Conservation (phyloP, 1,284 basidiomycete species). For the Rhodotorula mucilaginosa region DNA sequence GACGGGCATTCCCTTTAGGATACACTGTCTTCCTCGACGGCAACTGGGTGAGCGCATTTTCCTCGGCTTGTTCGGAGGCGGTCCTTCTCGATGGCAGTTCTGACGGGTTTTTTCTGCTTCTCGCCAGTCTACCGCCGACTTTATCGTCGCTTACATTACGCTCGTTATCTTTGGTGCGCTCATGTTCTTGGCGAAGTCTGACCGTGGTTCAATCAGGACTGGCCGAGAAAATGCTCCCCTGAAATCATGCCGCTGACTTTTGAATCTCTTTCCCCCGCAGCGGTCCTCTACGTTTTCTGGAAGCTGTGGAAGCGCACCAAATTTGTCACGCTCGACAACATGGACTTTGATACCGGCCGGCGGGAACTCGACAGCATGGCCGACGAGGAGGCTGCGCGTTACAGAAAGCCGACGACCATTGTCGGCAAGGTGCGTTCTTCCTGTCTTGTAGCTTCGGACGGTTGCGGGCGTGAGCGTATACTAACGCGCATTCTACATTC, state of each 20-base stretch:
- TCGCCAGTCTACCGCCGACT: constrained; percentile 11
- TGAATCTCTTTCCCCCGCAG: background rate
- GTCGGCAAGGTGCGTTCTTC: constrained; percentile 14
- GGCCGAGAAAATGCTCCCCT: background rate
- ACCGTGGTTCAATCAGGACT: background rate
- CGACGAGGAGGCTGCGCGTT: constrained; percentile 29
- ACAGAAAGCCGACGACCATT: constrained; percentile 13
- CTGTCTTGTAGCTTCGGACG: background rate
- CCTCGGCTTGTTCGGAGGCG: background rate
- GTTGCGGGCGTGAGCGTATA: too few species aligned
- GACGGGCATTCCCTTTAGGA: background rate
- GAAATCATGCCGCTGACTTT: background rate
- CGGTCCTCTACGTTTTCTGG: constrained; percentile 26
- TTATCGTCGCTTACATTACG: constrained; percentile 14
- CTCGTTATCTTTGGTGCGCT: constrained; percentile 10
- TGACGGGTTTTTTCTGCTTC: background rate
- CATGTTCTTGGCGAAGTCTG: background rate
- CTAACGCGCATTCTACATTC: too few species aligned
- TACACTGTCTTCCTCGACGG: constrained; percentile 32
- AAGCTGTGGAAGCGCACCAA: constrained; percentile 33
- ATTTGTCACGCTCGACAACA: constrained; percentile 30
- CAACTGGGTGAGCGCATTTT: constrained; percentile 11
- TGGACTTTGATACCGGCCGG: constrained; percentile 36
- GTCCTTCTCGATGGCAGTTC: background rate
- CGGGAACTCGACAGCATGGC: constrained; percentile 24